Conservation (phyloP, 1,284 basidiomycete species). For the Irpex lacteus region DNA sequence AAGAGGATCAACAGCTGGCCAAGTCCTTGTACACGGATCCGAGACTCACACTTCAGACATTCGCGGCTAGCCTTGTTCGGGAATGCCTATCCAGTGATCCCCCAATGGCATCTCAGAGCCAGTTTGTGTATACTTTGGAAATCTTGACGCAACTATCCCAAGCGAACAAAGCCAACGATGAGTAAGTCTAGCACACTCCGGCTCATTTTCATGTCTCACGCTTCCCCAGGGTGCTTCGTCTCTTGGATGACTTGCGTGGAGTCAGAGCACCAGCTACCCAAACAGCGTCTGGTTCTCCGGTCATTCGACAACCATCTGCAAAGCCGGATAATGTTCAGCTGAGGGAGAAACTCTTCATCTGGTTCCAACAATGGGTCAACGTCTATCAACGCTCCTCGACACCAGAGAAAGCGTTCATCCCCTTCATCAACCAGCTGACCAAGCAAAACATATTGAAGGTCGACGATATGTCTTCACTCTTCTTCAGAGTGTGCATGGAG, state of each 20-base stretch:
- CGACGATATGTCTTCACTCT: slow-evolving; percentile 95
- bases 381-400: slow-evolving; percentile 90
- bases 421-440: slow-evolving; percentile 95
- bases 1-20: slow-evolving; percentile 91
- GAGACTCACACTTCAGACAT: slow-evolving; percentile 78
- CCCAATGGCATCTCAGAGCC: slow-evolving; percentile 75
- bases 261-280: slow-evolving; percentile 43
- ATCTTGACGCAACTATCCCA: slow-evolving; percentile 75
- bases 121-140: slow-evolving; percentile 83
- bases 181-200: slow-evolving; percentile 45
- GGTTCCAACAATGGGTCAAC: slow-evolving; percentile 93
- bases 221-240: slow-evolving; percentile 44
- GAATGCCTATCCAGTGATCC: slow-evolving; percentile 83
- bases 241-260: slow-evolving; percentile 75
- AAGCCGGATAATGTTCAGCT: slow-evolving; percentile 72
- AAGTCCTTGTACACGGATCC: slow-evolving; percentile 84
- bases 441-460: slow-evolving; percentile 96
- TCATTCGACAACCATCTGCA: slow-evolving; percentile 45
- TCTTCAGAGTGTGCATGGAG: slow-evolving; percentile 98
- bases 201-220: slow-evolving; percentile 1
- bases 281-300: slow-evolving; percentile 32
- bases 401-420: slow-evolving; percentile 93
- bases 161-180: slow-evolving; percentile 75
- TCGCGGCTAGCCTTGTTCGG: slow-evolving; percentile 81
- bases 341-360: slow-evolving; percentile 67